Evolutionary conservation across 208 protist species (phyloP).

Genomic region (Wallacemonas sp.): DNA sequence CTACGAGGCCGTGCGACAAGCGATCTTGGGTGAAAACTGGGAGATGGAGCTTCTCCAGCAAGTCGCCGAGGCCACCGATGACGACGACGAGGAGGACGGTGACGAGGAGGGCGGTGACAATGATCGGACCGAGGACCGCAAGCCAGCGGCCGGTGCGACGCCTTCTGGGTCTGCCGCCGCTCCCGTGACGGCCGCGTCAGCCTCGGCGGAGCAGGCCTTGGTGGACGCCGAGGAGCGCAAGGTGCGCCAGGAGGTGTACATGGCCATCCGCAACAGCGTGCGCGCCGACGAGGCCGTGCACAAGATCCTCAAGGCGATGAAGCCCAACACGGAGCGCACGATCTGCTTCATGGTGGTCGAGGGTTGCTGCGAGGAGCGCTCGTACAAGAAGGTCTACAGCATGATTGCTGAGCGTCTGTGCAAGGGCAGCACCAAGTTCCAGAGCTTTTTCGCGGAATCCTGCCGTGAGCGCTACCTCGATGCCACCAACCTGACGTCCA

Average conservation of each 20-base stretch:
- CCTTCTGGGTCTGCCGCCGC: background rate
- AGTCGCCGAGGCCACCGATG: slow-evolving; percentile 58
- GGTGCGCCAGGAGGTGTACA: slow-evolving; percentile 96
- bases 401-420: slow-evolving; percentile 97
- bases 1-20: slow-evolving; percentile 90
- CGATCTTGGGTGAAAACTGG: slow-evolving; percentile 94
- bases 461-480: slow-evolving; percentile 92
- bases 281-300: slow-evolving; percentile 98
- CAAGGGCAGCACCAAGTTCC: slow-evolving; percentile 89
- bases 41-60: slow-evolving; percentile 75
- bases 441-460: slow-evolving; percentile 84
- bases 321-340: slow-evolving; percentile 65
- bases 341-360: slow-evolving; percentile 98
- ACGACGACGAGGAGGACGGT: slow-evolving; percentile 33
- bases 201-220: slow-evolving; percentile 21
- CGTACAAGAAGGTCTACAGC: slow-evolving; percentile 96
- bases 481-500: slow-evolving; percentile 95
- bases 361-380: slow-evolving; percentile 96
- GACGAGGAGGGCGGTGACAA: slow-evolving; percentile 22
- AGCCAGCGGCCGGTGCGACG: background rate
- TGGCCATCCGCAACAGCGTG: slow-evolving; percentile 97
- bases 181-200: background rate
- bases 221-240: slow-evolving; percentile 78
- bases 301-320: slow-evolving; percentile 95
- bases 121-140: background rate